Evolutionary conservation across 1,284 basidiomycete genomes (phyloP).

Genomic region (Gymnopus androsaceus): DNA sequence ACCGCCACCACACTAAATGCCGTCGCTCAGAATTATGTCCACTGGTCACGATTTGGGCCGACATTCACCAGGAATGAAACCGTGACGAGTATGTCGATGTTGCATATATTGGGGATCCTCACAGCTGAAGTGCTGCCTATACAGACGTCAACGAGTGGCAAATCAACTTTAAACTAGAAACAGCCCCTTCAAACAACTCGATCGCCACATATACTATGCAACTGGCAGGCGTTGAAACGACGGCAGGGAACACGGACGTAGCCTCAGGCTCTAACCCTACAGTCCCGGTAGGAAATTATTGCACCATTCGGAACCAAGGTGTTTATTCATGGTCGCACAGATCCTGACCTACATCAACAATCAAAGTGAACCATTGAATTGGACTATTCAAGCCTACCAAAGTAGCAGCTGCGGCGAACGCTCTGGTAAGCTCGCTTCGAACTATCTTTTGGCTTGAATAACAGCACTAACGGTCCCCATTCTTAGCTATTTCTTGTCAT

Average conservation of each 20-base stretch:
- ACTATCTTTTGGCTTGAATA: not conserved
- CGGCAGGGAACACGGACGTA: conserved; percentile 33
- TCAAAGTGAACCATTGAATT: conserved; percentile 7
- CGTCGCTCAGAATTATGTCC: conserved; percentile 27
- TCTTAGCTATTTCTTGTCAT: conserved; percentile 20
- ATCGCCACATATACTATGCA: conserved; percentile 29
- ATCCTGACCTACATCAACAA: conserved; percentile 17
- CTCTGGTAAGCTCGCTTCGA: conserved; percentile 15
- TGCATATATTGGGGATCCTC: not conserved
- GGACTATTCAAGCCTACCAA: conserved; percentile 16
- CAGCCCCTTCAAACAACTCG: conserved; percentile 12
- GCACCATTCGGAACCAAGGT: not conserved
- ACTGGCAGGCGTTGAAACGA: conserved; percentile 29
- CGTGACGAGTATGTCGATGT: conserved; percentile 2
- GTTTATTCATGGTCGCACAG: conserved; percentile 4
- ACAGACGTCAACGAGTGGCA: conserved; percentile 28
- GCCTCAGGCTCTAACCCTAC: conserved; percentile 15
- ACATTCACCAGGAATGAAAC: conserved; percentile 21
- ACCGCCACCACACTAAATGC: not conserved
- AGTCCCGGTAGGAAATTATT: conserved; percentile 11
- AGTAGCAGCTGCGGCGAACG: conserved; percentile 19
- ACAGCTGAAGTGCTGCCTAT: not conserved
- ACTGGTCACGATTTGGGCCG: conserved; percentile 26
- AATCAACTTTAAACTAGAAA: conserved; percentile 27
- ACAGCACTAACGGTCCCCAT: not conserved